Percentiles rank a stretch among this genome's conserved stretches.
These are phyloP conservation scores for Eutrema heterophyllum DNA, from an alignment of 345 rosid genomes.

Conservation along the genomic window DNA sequence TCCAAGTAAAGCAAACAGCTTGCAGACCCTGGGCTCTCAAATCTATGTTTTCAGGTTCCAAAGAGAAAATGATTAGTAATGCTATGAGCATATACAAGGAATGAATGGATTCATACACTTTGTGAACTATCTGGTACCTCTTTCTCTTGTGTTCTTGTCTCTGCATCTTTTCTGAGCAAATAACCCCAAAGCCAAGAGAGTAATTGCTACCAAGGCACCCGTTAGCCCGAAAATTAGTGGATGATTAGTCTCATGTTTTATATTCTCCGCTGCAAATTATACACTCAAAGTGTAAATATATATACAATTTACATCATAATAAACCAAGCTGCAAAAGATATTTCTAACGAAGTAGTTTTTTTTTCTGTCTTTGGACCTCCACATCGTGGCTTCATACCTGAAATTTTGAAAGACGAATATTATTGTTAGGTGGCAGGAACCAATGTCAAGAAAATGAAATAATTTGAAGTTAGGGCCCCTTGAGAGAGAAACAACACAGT, in stretches of 20 bases:
- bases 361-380: not conserved
- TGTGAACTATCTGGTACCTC: not conserved
- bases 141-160: not conserved
- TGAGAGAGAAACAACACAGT: not conserved
- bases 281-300: not conserved
- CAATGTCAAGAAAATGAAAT: not conserved
- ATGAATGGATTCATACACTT: not conserved
- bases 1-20: conserved; percentile 17
- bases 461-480: not conserved
- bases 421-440: not conserved
- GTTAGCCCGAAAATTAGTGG: not conserved
- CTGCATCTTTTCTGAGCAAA: not conserved
- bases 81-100: not conserved
- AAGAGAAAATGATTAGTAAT: not conserved
- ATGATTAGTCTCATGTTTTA: not conserved
- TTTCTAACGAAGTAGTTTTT: no score
- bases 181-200: not conserved
- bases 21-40: conserved; percentile 2
- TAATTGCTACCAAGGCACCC: not conserved
- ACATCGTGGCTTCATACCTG: not conserved
- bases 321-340: not conserved
- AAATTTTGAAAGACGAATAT: not conserved
- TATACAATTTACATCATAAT: not conserved
- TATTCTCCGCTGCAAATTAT: not conserved
- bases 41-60: not conserved